Evolutionary conservation across 2,329 filamentous ascomycete genomes (phyloP).

Genomic region (Dryadomyces quercivorus): DNA sequence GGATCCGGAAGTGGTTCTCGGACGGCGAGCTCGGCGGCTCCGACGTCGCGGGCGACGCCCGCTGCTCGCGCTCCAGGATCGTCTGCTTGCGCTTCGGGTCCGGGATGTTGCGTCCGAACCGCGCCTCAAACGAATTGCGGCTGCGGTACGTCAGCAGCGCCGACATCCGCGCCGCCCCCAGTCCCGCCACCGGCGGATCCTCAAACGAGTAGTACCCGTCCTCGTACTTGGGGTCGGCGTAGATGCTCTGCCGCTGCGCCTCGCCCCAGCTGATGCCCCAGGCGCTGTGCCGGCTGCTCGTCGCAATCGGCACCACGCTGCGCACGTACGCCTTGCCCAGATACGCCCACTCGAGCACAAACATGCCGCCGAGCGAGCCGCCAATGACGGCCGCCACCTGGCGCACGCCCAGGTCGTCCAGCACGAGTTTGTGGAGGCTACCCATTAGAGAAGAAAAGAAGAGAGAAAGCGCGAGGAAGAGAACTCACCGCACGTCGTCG

Average conservation of each 20-base stretch:
- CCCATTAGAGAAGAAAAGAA: not conserved
- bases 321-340: constrained; percentile 77
- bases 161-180: constrained; percentile 93
- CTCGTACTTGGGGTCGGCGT: constrained; percentile 95
- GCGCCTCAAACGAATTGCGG: constrained; percentile 89
- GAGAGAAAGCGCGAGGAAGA: not conserved
- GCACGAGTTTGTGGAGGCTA: constrained; percentile 65
- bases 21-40: constrained; percentile 29
- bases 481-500: constrained; percentile 78
- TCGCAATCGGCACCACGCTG: constrained; percentile 71
- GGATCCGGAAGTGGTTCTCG: constrained; percentile 65
- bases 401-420: constrained; percentile 69
- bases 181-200: constrained; percentile 73
- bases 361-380: constrained; percentile 80
- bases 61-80: constrained; percentile 56
- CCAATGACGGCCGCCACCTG: constrained; percentile 71
- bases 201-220: constrained; percentile 88
- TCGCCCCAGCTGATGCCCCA: constrained; percentile 91
- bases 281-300: constrained; percentile 71
- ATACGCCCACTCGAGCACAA: constrained; percentile 86
- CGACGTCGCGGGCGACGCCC: constrained; percentile 27
- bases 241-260: constrained; percentile 84
- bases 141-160: constrained; percentile 92
- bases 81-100: constrained; percentile 74
- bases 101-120: constrained; percentile 86